Conservation (phyloP, 495 filamentous ascomycete species). For the Xylaria intraflava region DNA sequence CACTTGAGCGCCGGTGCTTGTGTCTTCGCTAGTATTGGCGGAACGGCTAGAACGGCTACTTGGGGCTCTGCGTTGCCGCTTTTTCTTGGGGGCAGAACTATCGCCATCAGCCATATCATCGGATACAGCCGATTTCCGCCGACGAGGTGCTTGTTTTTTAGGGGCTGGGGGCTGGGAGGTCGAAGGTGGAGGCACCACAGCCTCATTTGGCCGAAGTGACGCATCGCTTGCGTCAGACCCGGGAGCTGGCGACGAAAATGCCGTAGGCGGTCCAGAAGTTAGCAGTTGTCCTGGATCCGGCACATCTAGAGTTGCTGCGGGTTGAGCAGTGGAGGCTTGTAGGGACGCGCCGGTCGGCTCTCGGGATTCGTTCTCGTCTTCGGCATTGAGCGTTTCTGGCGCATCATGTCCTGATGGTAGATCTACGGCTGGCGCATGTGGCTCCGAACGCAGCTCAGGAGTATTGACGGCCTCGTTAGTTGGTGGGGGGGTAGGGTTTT, state of each 20-base stretch:
- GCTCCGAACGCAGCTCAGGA: not conserved
- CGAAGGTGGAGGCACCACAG: slow-evolving; percentile 2
- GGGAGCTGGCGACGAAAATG: slow-evolving; percentile 16
- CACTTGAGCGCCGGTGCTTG: slow-evolving; percentile 23
- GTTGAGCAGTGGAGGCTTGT: not conserved
- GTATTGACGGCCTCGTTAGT: not conserved
- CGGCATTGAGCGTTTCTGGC: not conserved
- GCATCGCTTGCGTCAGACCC: slow-evolving; percentile 15
- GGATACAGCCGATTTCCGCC: slow-evolving; percentile 10
- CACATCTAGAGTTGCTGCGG: slow-evolving; percentile 4
- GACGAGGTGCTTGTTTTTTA: slow-evolving; percentile 22
- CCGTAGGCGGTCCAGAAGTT: slow-evolving; percentile 8
- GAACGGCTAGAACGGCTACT: slow-evolving; percentile 3
- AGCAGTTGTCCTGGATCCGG: slow-evolving; percentile 5
- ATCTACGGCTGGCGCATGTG: not conserved
- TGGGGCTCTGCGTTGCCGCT: slow-evolving; percentile 14
- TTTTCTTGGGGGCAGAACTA: slow-evolving; percentile 16
- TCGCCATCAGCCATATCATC: slow-evolving; percentile 14
- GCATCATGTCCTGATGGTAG: not conserved
- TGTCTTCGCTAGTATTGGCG: slow-evolving; percentile 15
- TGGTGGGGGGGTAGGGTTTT: not conserved
- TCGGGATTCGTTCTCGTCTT: not conserved
- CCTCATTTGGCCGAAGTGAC: slow-evolving; percentile 7
- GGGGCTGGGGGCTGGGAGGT: slow-evolving; percentile 14
- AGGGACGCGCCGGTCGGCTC: not conserved